These are phyloP conservation scores for Trametes meyenii DNA, from an alignment of 768 basidiomycete genomes.

Conservation along the genomic window DNA sequence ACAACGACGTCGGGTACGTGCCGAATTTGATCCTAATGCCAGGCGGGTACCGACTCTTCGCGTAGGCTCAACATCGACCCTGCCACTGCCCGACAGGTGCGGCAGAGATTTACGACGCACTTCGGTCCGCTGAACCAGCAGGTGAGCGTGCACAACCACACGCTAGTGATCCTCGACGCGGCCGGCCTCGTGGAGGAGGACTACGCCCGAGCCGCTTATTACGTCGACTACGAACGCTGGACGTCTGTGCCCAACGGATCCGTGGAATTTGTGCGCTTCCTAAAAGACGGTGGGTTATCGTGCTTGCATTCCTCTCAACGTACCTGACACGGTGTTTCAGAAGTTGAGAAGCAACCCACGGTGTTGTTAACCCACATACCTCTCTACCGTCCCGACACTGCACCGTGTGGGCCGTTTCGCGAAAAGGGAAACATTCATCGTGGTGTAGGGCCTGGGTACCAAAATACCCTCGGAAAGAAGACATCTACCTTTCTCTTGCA, in stretches of 20 bases:
- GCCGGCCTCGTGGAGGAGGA: conserved; percentile 85
- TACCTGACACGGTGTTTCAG: neutral
- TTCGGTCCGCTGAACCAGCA: conserved; percentile 75
- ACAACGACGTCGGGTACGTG: conserved; percentile 80
- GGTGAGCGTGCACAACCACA: conserved; percentile 67
- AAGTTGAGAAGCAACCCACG: conserved; percentile 35
- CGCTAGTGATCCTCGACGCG: conserved; percentile 72
- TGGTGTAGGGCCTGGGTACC: conserved; percentile 81
- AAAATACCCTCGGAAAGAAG: conserved; percentile 79
- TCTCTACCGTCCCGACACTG: conserved; percentile 71
- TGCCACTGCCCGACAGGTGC: conserved; percentile 39
- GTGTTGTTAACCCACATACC: conserved; percentile 89
- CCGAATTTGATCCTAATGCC: conserved; percentile 23
- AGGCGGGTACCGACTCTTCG: conserved; percentile 1
- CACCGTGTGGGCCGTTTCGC: conserved; percentile 75
- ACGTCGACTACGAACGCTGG: conserved; percentile 58
- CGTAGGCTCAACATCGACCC: conserved; percentile 27
- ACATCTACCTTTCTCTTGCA: conserved; percentile 75
- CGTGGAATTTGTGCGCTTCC: conserved; percentile 59
- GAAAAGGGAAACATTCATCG: conserved; percentile 73
- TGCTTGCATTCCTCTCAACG: neutral
- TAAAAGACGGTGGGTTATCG: conserved; percentile 44
- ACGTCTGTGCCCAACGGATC: conserved; percentile 53
- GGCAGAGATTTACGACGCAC: conserved; percentile 56
- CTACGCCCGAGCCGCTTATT: conserved; percentile 59